Evolutionary conservation across 2,329 filamentous ascomycete genomes (phyloP), one percentile per base, ranked within the genome.

Genomic region (Cladophialophora psammophila): DNA sequence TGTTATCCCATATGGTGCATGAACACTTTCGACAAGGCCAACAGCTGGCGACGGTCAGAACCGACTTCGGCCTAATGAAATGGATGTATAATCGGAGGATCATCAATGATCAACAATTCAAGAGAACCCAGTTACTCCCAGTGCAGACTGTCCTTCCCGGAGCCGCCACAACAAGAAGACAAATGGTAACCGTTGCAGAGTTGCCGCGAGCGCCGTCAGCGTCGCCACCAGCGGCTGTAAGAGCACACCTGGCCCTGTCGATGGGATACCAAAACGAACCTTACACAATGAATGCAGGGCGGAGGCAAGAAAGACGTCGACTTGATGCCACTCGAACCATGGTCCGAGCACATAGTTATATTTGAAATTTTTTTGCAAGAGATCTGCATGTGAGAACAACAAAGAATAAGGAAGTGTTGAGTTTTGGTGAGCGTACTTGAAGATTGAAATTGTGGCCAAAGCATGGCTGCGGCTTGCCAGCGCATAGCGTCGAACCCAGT

Each of bases 31-130:
- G 78, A 42, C 50, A 66, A 40, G 80, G 80, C 15, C 76, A 82
- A 45, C 77, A 78, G 20, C 74, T 82, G 8, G 78, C 78, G 2
- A 76, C 77, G 5, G 78, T 77, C 56, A 75, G 77, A 53, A 76
- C 79, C 6, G 80, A 81, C 67, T 81, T 82, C 56, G 77, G 79
- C 66, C 72, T 82, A 13, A 81, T 82, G 80, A 78, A 77, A 60
- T 81, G 81, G 72, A 76, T 83, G 63, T 82, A 80, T 67, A 75
- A 75, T 18, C 69, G 76, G 60, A 75, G 78, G 35, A 75, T 83
- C 60, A 82, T 83, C 66, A 78, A 75, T 12, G 77, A 78, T 18
- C 78, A 78, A 13, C 78, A 82, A 66, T 79, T 82, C 69, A 82
- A 80, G 70, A 75, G 77, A 31, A 76, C 80, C 68, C 81, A 83